Evolutionary conservation across 495 filamentous ascomycete genomes (phyloP), one percentile per base, ranked within the genome.

Genomic region (Podospora comata): DNA sequence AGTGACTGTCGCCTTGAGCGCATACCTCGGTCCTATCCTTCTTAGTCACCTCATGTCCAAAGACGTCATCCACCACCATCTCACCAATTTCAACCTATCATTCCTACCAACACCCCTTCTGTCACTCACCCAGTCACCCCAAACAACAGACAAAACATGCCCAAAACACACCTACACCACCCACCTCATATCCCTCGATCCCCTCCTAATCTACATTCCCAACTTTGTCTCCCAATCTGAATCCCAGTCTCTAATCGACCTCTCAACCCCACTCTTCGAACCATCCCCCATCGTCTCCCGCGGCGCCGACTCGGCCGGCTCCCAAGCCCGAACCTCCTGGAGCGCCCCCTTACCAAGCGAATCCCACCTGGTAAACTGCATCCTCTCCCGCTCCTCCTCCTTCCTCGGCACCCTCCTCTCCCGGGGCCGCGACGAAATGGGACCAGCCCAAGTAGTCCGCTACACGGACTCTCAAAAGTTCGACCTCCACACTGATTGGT

Each of bases 401-500:
- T 81, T 83, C 69, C 73, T 83, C 66, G 81, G 81, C 48, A 71
- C 75, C 20, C 68, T 78, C 65, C 65, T 81, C 20, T 68, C 74
- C 23, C 69, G 73, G 7, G 69, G 73, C n/a, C 73, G 75, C 54
- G 77, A 81, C 64, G 75, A 79, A 19, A 79, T 81, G 64, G 80
- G 80, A 2, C 72, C 72, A 5, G 75, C 80, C 56, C 81, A 83
- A 67, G 69, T 83, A 26, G 81, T 83, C 27, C 79, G 75, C 15
- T 83, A 83, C 71, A 76, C 77, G 15, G 70, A 71, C 4, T 78
- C 77, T 13, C 76, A 82, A 59, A 78, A 76, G 28, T 82, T 81
- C 72, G 78, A 82, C 60, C 62, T 73, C 7, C 81, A 82, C 65
- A 72, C 74, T 54, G 80, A 83, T 67, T 82, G 81, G 81, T 82